Evolutionary conservation across 768 basidiomycete genomes (phyloP).

Genomic region (Pulveroboletus ravenelii): DNA sequence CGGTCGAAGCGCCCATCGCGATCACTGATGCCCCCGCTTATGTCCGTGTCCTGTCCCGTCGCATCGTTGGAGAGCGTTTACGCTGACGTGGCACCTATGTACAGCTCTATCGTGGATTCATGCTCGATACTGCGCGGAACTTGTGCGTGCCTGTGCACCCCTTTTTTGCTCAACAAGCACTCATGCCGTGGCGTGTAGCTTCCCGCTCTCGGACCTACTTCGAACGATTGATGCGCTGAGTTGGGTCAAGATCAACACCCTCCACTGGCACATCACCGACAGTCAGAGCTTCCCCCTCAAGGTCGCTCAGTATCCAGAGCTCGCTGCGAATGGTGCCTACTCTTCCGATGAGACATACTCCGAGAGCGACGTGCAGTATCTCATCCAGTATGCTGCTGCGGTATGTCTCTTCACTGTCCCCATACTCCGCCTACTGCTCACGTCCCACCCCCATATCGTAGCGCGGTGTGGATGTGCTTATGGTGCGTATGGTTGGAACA

Average conservation of each 20-base stretch:
- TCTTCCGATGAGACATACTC: conserved; percentile 50
- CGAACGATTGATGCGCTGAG: conserved; percentile 51
- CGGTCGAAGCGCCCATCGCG: conserved; percentile 35
- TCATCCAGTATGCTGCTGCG: conserved; percentile 64
- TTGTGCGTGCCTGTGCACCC: conserved; percentile 25
- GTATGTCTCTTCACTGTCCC: conserved; percentile 44
- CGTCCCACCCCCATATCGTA: conserved; percentile 20
- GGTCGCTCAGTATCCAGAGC: conserved; percentile 53
- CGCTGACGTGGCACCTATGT: background rate
- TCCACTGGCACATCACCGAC: conserved; percentile 86
- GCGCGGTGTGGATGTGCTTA: conserved; percentile 70
- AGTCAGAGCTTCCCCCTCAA: conserved; percentile 76
- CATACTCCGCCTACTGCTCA: background rate
- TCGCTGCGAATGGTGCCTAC: conserved; percentile 67
- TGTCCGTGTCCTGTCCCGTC: conserved; percentile 17
- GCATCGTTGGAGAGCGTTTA: background rate
- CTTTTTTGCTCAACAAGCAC: background rate
- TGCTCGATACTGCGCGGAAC: conserved; percentile 45
- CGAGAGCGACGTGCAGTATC: conserved; percentile 47
- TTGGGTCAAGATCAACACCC: conserved; percentile 56
- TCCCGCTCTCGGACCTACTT: conserved; percentile 34
- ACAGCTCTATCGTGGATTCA: conserved; percentile 38
- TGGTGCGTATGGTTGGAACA: conserved; percentile 29
- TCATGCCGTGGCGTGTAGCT: conserved; percentile 21
- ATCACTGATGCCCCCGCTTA: conserved; percentile 48